Conservation (phyloP, 257 asterid species). For the Haberlea rhodopensis region DNA sequence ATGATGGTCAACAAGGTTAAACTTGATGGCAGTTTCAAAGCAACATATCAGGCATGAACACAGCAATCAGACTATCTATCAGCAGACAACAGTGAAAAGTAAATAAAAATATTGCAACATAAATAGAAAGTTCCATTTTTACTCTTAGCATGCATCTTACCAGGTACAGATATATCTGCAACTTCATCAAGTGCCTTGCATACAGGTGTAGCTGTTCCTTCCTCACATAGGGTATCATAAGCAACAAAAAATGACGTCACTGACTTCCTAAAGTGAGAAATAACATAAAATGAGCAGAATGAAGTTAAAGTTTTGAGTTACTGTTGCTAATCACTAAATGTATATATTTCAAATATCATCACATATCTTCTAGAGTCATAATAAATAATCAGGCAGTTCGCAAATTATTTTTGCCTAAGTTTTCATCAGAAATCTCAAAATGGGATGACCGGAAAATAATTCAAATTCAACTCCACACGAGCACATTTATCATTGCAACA, state of each 20-base stretch:
- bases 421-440: background rate
- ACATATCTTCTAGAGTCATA: too few species aligned
- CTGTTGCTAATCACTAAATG: background rate
- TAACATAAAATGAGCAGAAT: background rate
- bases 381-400: background rate
- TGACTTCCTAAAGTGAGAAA: conserved; percentile 63
- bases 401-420: background rate
- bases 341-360: background rate
- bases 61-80: conserved; percentile 15
- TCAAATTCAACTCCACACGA: background rate
- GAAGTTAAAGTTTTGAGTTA: background rate
- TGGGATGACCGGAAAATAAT: background rate
- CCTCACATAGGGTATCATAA: conserved; percentile 92
- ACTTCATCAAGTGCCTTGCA: conserved; percentile 87
- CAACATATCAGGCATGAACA: conserved; percentile 23
- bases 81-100: conserved; percentile 18
- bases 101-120: conserved; percentile 1
- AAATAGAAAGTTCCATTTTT: conserved; percentile 8
- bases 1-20: background rate
- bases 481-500: background rate
- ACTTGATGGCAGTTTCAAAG: conserved; percentile 7
- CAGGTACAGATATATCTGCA: conserved; percentile 88
- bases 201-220: conserved; percentile 91
- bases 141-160: conserved; percentile 38
- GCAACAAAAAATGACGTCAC: conserved; percentile 91